Evolutionary conservation across 1,139 yeast genomes (phyloP), one percentile per base, ranked within the genome.

Genomic region (Suhomyces kunorum): DNA sequence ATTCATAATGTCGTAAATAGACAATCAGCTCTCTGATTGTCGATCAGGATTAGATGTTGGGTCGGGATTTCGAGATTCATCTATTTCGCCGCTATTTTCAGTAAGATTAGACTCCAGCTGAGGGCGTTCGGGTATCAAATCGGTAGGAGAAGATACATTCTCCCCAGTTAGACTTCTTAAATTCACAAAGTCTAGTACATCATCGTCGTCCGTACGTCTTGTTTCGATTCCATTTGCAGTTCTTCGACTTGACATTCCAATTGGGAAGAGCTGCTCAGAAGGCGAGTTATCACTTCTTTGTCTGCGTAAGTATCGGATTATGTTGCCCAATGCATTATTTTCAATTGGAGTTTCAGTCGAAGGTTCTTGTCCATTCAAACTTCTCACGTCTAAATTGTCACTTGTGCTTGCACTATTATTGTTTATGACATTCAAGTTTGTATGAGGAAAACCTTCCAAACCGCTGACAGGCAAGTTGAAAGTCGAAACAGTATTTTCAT

Each of bases 171-270:
- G 50, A 33, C 59, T 54, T 37, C 62, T 43, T 31, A 63, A 51
- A 40, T 63, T 61, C 54, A 63, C 48, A 35, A 51, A 61, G 34
- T 63, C 66, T 12, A 62, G 37, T 7, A 62, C 53, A 24, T 60
- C 62, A 14, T 41, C 37, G 14, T 29, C 28, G 26, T 29, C 43
- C 20, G 46, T 39, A 32, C 40, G 34, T 26, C 41, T 53, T 1
- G 81, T 76, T 25, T 65, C 72, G 3, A 78, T 76, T 0, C 83
- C 83, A 38, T 54, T 50, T 1, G 66, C 56, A 0, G 78, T 73
- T 51, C 84, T 61, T 50, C 78, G 64, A 47, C 83, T 77, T 2
- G 74, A 60, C 15, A 79, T 75, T 0, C 83, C 83, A 4, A 70
- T 53, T 0, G 78, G 75, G 48, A 74, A 76, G 42, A 71, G 49